Evolutionary conservation across 768 basidiomycete species (phyloP), one percentile per base, ranked within the genome.

Genomic region (Gyrodon lividus): DNA sequence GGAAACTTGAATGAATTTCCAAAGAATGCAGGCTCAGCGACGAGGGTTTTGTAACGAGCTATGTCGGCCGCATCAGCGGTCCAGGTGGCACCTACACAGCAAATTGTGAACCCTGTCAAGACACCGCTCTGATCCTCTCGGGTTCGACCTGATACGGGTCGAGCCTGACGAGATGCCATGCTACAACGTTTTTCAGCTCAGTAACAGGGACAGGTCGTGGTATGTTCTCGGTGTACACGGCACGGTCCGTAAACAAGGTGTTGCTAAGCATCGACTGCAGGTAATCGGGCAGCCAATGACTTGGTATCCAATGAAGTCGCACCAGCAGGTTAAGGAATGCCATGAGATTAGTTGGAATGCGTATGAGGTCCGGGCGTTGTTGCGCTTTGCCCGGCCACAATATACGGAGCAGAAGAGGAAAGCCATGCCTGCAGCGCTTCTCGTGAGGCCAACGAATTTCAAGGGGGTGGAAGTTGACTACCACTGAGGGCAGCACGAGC

Each of bases 331-430:
- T 51, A 38, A 44, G 41, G 49, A 57, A 9, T 48, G 55, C 52
- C 55, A 55, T 60, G 65, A 58, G 13, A 28, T 39, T 14, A 35
- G 37, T 55, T 63, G 66, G 55, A 64, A 58, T 54, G 55, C 59
- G 64, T 58, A 65, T 46, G 61, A 69, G 62, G 65, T 51, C 53
- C 54, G 53, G 63, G 56, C 55, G 46, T 64, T 59, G 62, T 55
- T 46, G 65, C 49, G 44, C 46, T 57, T 48, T 57, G 48, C 54
- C 55, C 57, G 39, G 46, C 52, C 54, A 62, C 54, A 55, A 47
- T 43, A 56, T 56, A 60, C 53, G 55, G 56, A 59, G 62, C 56
- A 52, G 43, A 56, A 48, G 55, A 62, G 50, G 63, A 54, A 57
- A 59, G 53, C 60, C 63, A 58, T 55, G 59, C 56, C 47, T 46